phyloP scores from a whole-genome alignment of 1,139 yeast species.

The Diutina catenulata region DNA sequence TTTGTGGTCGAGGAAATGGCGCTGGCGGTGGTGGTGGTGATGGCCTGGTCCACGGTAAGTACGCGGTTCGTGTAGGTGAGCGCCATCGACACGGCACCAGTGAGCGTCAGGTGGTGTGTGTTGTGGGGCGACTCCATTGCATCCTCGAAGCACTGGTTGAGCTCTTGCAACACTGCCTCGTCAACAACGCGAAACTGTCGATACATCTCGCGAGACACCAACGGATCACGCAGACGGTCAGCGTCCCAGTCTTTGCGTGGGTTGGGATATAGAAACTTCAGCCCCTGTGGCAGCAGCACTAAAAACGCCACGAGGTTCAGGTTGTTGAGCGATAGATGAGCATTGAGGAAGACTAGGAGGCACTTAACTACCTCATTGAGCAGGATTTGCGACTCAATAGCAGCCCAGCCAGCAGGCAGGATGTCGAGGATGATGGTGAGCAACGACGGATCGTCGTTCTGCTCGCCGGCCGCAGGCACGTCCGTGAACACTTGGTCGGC shows the following conservation, averaged over 20 bases:
- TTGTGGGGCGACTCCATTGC: slow-evolving; percentile 7
- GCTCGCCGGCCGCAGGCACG: slow-evolving; percentile 19
- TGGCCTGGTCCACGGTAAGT: slow-evolving; percentile 37
- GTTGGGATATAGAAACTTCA: slow-evolving; percentile 62
- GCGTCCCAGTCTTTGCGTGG: slow-evolving; percentile 15
- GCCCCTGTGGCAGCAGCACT: slow-evolving; percentile 63
- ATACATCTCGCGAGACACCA: slow-evolving; percentile 46
- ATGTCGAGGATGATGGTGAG: slow-evolving; percentile 72
- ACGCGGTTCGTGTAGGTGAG: slow-evolving; percentile 69
- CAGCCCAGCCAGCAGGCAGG: slow-evolving; percentile 68
- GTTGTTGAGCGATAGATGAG: slow-evolving; percentile 77
- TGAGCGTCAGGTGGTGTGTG: slow-evolving; percentile 28
- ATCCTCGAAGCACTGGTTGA: slow-evolving; percentile 33
- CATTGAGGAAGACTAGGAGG: slow-evolving; percentile 62
- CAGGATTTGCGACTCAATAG: slow-evolving; percentile 30
- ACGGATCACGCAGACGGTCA: slow-evolving; percentile 8
- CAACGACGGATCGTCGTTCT: slow-evolving; percentile 65
- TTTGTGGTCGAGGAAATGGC: slow-evolving; percentile 18
- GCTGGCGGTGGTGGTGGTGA: slow-evolving; percentile 36
- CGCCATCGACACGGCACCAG: slow-evolving; percentile 75
- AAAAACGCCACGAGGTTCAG: slow-evolving; percentile 78
- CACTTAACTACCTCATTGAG: slow-evolving; percentile 48
- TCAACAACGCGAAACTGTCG: slow-evolving; percentile 78
- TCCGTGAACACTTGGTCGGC: slow-evolving; percentile 55
- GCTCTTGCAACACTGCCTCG: slow-evolving; percentile 56